These are phyloP conservation scores for Melaleuca quinquenervia DNA, from an alignment of 345 rosid genomes.

Conservation along the genomic window DNA sequence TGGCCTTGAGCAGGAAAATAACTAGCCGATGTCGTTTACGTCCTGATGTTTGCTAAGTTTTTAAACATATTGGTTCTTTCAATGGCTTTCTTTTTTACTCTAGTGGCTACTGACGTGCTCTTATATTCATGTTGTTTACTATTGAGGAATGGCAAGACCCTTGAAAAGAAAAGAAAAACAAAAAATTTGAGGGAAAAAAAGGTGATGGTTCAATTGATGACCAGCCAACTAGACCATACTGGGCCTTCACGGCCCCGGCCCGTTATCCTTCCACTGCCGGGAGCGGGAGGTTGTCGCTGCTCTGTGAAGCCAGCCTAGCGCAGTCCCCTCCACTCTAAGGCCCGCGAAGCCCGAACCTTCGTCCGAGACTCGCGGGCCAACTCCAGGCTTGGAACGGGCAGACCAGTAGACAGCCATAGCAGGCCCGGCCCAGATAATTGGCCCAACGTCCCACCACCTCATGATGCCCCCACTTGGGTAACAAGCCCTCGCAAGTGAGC, in stretches of 20 bases:
- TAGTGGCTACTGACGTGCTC: neutral
- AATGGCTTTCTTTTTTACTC: neutral
- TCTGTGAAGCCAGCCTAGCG: constrained; percentile 48
- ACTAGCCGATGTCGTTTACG: neutral
- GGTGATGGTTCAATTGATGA: neutral
- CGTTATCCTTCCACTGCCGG: constrained; percentile 28
- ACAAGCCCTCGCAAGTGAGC: constrained; percentile 11
- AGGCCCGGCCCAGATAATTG: neutral
- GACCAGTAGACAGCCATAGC: neutral
- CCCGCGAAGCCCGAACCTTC: neutral
- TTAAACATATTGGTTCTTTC: neutral
- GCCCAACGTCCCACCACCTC: neutral
- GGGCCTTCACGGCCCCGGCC: neutral
- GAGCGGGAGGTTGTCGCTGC: constrained; percentile 32
- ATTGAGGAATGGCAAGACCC: neutral
- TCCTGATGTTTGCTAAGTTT: neutral
- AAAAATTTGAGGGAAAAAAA: neutral
- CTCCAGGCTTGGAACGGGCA: constrained; percentile 31
- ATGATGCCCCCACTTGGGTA: constrained; percentile 9
- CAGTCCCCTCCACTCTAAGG: constrained; percentile 18
- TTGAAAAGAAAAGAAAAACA: neutral
- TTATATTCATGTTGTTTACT: neutral
- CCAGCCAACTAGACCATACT: neutral
- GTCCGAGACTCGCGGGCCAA: neutral
- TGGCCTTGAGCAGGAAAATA: neutral